phyloP scores from a whole-genome alignment of 2,329 filamentous ascomycete genomes.

The Colletotrichum chrysophilum region DNA sequence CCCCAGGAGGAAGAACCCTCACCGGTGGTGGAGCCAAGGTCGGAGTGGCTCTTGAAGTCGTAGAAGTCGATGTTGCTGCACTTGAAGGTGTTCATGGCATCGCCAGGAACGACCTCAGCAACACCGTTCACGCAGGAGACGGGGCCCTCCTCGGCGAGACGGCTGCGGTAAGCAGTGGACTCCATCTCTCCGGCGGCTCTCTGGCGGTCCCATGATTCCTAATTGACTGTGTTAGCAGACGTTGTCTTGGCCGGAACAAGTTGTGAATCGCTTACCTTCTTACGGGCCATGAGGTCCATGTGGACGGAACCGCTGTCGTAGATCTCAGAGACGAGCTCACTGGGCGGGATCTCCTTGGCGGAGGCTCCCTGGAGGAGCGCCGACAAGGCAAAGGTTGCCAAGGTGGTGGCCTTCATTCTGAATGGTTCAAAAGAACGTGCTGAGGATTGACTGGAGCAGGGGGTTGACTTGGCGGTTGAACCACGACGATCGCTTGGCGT shows the following conservation, averaged over 20 bases:
- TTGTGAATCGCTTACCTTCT: constrained; percentile 17
- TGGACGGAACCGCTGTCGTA: constrained; percentile 24
- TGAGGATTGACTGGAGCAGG: not conserved
- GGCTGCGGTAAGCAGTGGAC: constrained; percentile 13
- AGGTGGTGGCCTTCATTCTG: constrained; percentile 18
- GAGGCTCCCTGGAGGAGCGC: constrained; percentile 15
- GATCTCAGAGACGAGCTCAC: constrained; percentile 21
- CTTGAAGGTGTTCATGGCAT: constrained; percentile 23
- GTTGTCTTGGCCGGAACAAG: not conserved
- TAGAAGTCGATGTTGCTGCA: constrained; percentile 39
- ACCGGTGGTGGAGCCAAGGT: constrained; percentile 46
- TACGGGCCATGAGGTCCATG: constrained; percentile 24
- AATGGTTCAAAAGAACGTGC: not conserved
- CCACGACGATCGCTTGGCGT: not conserved
- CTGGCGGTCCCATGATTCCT: constrained; percentile 21
- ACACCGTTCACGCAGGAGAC: constrained; percentile 22
- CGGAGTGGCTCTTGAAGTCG: constrained; percentile 57
- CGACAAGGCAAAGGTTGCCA: constrained; percentile 15
- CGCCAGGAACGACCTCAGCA: constrained; percentile 20
- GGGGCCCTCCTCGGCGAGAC: constrained; percentile 13
- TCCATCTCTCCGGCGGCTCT: constrained; percentile 20
- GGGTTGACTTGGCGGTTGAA: not conserved
- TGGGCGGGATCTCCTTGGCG: constrained; percentile 25
- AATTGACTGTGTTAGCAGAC: not conserved
- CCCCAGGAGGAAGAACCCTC: constrained; percentile 41